Evolutionary conservation across 805 yeast genomes (phyloP).

Genomic region (Pichia membranifaciens): DNA sequence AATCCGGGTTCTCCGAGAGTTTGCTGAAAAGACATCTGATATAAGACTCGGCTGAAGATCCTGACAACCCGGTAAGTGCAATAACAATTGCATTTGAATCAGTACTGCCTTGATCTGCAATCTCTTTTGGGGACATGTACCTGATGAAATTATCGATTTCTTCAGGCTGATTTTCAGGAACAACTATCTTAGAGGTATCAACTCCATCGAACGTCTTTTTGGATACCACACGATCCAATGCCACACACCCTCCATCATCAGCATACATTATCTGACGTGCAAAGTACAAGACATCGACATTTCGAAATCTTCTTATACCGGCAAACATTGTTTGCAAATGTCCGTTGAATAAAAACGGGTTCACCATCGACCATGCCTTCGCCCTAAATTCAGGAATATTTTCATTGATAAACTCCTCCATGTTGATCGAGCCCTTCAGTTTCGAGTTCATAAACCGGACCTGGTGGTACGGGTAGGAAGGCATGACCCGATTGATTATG

Average conservation of each 20-base stretch:
- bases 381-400: conserved; percentile 39
- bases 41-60: conserved; percentile 80
- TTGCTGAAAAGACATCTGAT: conserved; percentile 52
- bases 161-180: conserved; percentile 33
- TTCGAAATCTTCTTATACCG: conserved; percentile 46
- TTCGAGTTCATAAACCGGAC: conserved; percentile 4
- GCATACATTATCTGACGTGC: conserved; percentile 61
- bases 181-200: conserved; percentile 23
- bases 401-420: conserved; percentile 20
- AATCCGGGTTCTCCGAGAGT: conserved; percentile 32
- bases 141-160: conserved; percentile 48
- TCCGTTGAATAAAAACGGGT: conserved; percentile 66
- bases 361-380: conserved; percentile 47
- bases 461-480: conserved; percentile 14
- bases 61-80: conserved; percentile 71
- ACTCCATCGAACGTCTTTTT: conserved; percentile 22
- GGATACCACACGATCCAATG: conserved; percentile 67
- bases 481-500: conserved; percentile 11
- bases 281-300: conserved; percentile 54
- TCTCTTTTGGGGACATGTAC: conserved; percentile 43
- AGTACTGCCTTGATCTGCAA: conserved; percentile 24
- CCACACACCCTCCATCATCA: conserved; percentile 64
- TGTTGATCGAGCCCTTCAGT: conserved; percentile 8
- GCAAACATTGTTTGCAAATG: conserved; percentile 73
- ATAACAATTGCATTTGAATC: conserved; percentile 54